Conservation (phyloP, 1,139 yeast genomes). For the Diutina siamensis region DNA sequence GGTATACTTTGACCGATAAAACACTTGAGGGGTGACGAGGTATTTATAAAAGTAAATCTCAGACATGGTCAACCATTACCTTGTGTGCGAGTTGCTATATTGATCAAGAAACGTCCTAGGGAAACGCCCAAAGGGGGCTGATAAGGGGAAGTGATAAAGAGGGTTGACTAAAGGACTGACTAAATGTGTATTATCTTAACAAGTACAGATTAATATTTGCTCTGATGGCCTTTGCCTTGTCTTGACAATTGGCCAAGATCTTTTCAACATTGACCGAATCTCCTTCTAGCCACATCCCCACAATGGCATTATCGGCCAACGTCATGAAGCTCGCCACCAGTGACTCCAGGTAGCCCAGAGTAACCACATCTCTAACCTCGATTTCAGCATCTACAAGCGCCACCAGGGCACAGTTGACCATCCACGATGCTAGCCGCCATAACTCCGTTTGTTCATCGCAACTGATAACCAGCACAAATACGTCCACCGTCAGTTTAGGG, state of each 20-base stretch:
- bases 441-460: slow-evolving; percentile 26
- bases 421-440: slow-evolving; percentile 30
- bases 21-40: slow-evolving; percentile 55
- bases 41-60: slow-evolving; percentile 32
- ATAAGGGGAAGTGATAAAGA: no score
- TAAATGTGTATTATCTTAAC: no score
- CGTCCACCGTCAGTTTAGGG: slow-evolving; percentile 82
- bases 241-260: slow-evolving; percentile 24
- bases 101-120: no score
- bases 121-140: no score
- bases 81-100: not conserved
- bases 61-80: not conserved
- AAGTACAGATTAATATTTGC: slow-evolving; percentile 30
- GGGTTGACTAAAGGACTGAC: no score
- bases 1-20: slow-evolving; percentile 42
- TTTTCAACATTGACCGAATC: slow-evolving; percentile 16
- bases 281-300: slow-evolving; percentile 47
- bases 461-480: slow-evolving; percentile 59
- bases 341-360: slow-evolving; percentile 47
- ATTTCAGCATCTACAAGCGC: slow-evolving; percentile 81
- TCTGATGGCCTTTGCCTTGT: slow-evolving; percentile 32
- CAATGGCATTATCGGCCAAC: slow-evolving; percentile 39
- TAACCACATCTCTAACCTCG: slow-evolving; percentile 65
- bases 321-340: slow-evolving; percentile 43
- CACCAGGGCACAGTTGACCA: slow-evolving; percentile 50